Evolutionary conservation across 495 filamentous ascomycete species (phyloP).

Genomic region (Neurospora sp.): DNA sequence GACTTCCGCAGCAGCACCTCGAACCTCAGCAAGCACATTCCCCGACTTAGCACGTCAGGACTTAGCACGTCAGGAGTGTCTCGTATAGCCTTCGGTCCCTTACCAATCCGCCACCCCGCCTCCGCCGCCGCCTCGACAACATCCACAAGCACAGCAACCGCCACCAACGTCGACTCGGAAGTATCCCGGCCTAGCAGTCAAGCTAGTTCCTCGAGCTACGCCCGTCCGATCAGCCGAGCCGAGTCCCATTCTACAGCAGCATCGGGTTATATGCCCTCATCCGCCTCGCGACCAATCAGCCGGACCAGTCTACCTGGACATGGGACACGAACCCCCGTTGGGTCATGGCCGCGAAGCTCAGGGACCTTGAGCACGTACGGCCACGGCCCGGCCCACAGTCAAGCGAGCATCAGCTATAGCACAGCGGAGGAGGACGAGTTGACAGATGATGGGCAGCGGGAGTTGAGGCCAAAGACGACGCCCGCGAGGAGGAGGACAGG

Average conservation of each 20-base stretch:
- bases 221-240: constrained; percentile 37
- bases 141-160: not conserved
- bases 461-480: constrained; percentile 35
- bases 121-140: not conserved
- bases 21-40: constrained; percentile 35
- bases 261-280: constrained; percentile 38
- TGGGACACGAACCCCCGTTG: constrained; percentile 55
- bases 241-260: constrained; percentile 22
- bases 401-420: constrained; percentile 30
- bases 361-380: constrained; percentile 1
- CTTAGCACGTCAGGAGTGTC: constrained; percentile 43
- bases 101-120: constrained; percentile 37
- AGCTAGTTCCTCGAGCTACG: constrained; percentile 45
- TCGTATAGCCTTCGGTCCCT: constrained; percentile 42
- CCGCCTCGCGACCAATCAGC: constrained; percentile 50
- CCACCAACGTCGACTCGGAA: constrained; percentile 22
- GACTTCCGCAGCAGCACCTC: constrained; percentile 28
- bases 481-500: constrained; percentile 39
- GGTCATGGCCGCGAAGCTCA: constrained; percentile 47
- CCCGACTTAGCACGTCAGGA: constrained; percentile 40
- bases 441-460: constrained; percentile 27
- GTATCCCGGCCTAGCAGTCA: constrained; percentile 51
- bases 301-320: constrained; percentile 43
- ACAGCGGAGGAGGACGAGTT: constrained; percentile 34
- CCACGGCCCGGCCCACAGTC: constrained; percentile 38